Evolutionary conservation across 805 yeast species (phyloP).

Genomic region (Wickerhamiella kurtzmanii): DNA sequence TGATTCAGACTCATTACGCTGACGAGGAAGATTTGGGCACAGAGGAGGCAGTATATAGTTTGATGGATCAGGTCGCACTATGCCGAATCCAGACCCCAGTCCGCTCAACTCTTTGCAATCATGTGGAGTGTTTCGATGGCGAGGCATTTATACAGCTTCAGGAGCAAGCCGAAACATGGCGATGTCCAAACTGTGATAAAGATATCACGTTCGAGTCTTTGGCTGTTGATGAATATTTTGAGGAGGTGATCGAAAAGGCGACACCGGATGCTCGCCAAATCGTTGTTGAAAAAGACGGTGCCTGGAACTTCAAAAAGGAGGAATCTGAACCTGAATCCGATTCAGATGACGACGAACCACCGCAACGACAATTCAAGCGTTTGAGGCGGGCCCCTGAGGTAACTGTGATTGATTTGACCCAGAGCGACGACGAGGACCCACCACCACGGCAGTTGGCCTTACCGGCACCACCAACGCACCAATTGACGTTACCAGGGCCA

Average conservation of each 20-base stretch:
- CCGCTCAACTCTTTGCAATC: constrained; percentile 57
- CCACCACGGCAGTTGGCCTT: background rate
- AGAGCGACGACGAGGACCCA: constrained; percentile 1
- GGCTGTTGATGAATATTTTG: constrained; percentile 61
- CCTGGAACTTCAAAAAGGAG: constrained; percentile 37
- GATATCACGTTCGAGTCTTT: constrained; percentile 41
- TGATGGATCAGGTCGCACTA: constrained; percentile 70
- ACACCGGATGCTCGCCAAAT: constrained; percentile 48
- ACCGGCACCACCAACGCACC: background rate
- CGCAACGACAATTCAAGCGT: background rate
- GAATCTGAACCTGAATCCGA: constrained; percentile 9
- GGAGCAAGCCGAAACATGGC: constrained; percentile 70
- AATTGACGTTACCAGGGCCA: too few relatives aligned
- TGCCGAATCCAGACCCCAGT: constrained; percentile 59
- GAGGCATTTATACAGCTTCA: constrained; percentile 60
- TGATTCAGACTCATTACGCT: constrained; percentile 30
- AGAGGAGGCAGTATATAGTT: constrained; percentile 48
- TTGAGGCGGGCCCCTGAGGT: background rate
- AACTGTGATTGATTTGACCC: constrained; percentile 2
- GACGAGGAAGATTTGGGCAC: constrained; percentile 48
- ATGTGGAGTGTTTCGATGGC: constrained; percentile 83
- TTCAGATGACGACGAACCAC: constrained; percentile 5
- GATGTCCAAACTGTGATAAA: constrained; percentile 68
- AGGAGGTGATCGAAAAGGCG: constrained; percentile 44
- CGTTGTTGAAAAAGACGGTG: constrained; percentile 55